Evolutionary conservation across 352 stramenopile species (phyloP).

Genomic region (Phytophthora pseudosyringae): DNA sequence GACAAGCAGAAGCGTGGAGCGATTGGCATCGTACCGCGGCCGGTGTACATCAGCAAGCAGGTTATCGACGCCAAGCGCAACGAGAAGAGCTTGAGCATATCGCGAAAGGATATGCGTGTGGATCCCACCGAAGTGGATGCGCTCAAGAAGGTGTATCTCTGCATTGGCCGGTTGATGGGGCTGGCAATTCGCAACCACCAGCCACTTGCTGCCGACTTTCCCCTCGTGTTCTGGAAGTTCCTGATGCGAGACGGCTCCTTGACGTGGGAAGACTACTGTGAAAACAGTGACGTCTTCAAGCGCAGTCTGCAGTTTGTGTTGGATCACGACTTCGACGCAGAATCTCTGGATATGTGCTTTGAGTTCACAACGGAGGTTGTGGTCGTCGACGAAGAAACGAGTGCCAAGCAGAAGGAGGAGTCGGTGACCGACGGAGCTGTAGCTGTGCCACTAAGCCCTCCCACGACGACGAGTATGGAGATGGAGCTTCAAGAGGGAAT

Average conservation of each 20-base stretch:
- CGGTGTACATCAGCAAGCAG: conserved; percentile 36
- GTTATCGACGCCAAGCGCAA: conserved; percentile 48
- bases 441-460: conserved; percentile 2
- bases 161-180: conserved; percentile 64
- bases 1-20: conserved; percentile 37
- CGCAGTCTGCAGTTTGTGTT: conserved; percentile 69
- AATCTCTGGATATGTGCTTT: conserved; percentile 70
- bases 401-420: conserved; percentile 23
- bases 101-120: conserved; percentile 48
- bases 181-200: conserved; percentile 79
- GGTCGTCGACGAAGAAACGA: conserved; percentile 32
- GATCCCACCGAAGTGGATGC: conserved; percentile 41
- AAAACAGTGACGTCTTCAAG: conserved; percentile 60
- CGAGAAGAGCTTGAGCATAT: conserved; percentile 39
- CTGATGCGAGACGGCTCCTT: conserved; percentile 49
- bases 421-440: conserved; percentile 7
- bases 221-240: conserved; percentile 76
- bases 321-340: conserved; percentile 66
- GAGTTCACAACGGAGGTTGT: conserved; percentile 62
- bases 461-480: conserved; percentile 52
- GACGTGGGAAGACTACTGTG: conserved; percentile 70
- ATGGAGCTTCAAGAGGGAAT: conserved; percentile 57
- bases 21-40: conserved; percentile 46
- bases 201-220: conserved; percentile 61
- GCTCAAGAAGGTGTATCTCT: conserved; percentile 70